Conservation (phyloP, 1,139 yeast species). For the Hemisphaericaspora xylanilytica region DNA sequence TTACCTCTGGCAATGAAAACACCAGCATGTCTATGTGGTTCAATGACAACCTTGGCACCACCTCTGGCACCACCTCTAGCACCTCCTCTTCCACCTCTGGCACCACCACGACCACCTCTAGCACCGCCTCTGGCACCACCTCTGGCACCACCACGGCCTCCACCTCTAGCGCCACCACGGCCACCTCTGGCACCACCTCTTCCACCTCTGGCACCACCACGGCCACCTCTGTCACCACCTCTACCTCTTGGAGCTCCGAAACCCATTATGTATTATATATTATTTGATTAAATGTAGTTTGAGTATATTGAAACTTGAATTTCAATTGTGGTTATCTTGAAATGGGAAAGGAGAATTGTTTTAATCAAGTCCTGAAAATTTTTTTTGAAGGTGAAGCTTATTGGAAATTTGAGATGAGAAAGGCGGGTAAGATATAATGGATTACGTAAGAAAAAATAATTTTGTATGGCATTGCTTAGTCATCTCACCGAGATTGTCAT, state of each 20-base stretch:
- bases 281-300: slow-evolving; percentile 1
- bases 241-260: slow-evolving; percentile 5
- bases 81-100: slow-evolving; percentile 39
- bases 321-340: not conserved
- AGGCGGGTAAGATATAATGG: slow-evolving; percentile 20
- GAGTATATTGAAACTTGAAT: not conserved
- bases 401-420: slow-evolving; percentile 11
- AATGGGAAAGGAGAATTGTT: not conserved
- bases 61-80: slow-evolving; percentile 75
- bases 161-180: slow-evolving; percentile 56
- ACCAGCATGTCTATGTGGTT: slow-evolving; percentile 98
- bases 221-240: slow-evolving; percentile 28
- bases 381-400: slow-evolving; percentile 12
- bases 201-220: slow-evolving; percentile 24
- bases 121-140: slow-evolving; percentile 34
- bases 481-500: not conserved
- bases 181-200: slow-evolving; percentile 36
- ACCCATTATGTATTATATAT: not conserved
- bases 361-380: not conserved
- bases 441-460: slow-evolving; percentile 14
- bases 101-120: slow-evolving; percentile 42
- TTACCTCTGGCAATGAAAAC: slow-evolving; percentile 99
- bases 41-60: slow-evolving; percentile 95
- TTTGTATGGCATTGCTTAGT: slow-evolving; percentile 18
- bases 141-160: slow-evolving; percentile 27